These are phyloP conservation scores for Penicillium roqueforti DNA, from an alignment of 495 filamentous ascomycete genomes.

Conservation along the genomic window DNA sequence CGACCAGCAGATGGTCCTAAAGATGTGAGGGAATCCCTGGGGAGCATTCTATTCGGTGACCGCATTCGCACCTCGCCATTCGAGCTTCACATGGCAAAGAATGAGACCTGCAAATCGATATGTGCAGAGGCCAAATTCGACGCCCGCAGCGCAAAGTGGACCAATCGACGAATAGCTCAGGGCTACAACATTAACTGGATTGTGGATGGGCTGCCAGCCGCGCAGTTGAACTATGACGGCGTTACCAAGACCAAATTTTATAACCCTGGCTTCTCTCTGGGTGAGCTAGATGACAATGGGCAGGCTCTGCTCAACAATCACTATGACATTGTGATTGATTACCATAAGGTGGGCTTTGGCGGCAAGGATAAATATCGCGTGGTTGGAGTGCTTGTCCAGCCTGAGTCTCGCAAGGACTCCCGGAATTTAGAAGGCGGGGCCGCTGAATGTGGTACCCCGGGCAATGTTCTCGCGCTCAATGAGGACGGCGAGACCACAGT, in stretches of 20 bases:
- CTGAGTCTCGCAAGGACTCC: constrained; percentile 63
- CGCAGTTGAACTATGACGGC: constrained; percentile 69
- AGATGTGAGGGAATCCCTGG: constrained; percentile 79
- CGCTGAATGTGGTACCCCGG: constrained; percentile 55
- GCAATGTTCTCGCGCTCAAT: constrained; percentile 53
- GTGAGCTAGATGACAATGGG: constrained; percentile 53
- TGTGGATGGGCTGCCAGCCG: constrained; percentile 88
- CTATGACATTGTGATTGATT: constrained; percentile 90
- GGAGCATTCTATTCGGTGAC: constrained; percentile 95
- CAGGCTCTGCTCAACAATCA: constrained; percentile 78
- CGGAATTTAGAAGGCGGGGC: constrained; percentile 49
- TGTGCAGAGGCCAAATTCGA: constrained; percentile 66
- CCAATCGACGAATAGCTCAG: constrained; percentile 74
- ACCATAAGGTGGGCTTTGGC: constrained; percentile 64
- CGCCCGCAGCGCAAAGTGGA: constrained; percentile 64
- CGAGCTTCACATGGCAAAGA: constrained; percentile 74
- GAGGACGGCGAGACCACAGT: constrained; percentile 66
- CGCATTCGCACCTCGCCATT: constrained; percentile 90
- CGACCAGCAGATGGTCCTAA: constrained; percentile 67
- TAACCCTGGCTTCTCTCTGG: constrained; percentile 82
- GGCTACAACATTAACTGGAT: constrained; percentile 92
- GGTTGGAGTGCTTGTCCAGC: constrained; percentile 85
- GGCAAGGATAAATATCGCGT: constrained; percentile 68
- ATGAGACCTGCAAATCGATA: constrained; percentile 79
- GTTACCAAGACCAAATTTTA: constrained; percentile 72